Evolutionary conservation across 805 yeast species (phyloP), one percentile per base, ranked within the genome.

Genomic region (Starmera caribaea): DNA sequence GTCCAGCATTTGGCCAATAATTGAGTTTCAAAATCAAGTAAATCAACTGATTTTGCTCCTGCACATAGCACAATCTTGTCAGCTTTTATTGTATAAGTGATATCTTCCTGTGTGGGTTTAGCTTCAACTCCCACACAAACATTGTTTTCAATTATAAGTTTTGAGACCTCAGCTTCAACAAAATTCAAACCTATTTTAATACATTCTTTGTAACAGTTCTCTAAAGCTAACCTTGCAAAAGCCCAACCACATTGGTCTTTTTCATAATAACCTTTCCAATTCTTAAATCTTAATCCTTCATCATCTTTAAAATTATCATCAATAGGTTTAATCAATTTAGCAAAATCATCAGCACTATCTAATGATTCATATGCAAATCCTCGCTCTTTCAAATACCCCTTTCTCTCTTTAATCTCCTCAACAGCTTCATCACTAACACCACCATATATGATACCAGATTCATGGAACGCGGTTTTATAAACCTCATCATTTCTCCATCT

Each of bases 1-100:
- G 69, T 59, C 64, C 65, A 66, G 35, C 66, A 59, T 40, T 62
- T 65, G 26, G 69, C 68, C 4, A 60, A 41, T 11, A 65, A 44
- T 38, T 64, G 69, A 4, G 54, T 55, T 32, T 57, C 39, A 45
- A 62, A 62, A 40, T 65, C 65, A 11, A 64, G 37, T 24, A 66
- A 41, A 36, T 53, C 54, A 27, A 51, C 49, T 0, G 69, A 57
- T n/a, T 52, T 51, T 3, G 71, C 71, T 35, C 70, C 71, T 3
- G 68, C 66, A 41, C 58, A 47, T 3, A 66, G 45, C n/a, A 66
- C 57, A 14, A 50, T 50, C 16, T 48, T 54, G 8, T 53, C 54
- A 16, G 59, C 60, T 2, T 38, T 34, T 13, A 59, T 35, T 26
- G 54, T 45, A 16, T 30, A 40, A 1, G 62, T 50, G 24, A 21